Evolutionary conservation across 2,329 filamentous ascomycete genomes (phyloP).

Genomic region (Fusarium virguliforme): DNA sequence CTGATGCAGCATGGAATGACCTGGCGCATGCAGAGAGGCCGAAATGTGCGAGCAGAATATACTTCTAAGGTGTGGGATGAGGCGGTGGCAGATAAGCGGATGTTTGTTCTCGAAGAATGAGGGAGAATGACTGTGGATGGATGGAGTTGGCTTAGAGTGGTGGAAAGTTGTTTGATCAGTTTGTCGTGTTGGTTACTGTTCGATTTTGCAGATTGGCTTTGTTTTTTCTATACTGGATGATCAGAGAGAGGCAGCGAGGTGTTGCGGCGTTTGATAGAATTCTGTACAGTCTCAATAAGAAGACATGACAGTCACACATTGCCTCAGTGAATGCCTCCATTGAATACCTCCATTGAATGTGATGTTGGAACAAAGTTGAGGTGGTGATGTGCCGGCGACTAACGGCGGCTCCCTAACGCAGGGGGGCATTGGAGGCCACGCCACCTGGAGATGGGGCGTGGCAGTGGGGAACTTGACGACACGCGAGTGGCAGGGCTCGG

Average conservation of each 20-base stretch:
- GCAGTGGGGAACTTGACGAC: constrained; percentile 28
- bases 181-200: constrained; percentile 14
- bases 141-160: not conserved
- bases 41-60: constrained; percentile 42
- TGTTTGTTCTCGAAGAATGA: constrained; percentile 42
- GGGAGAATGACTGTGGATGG: not conserved
- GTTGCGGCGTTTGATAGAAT: not conserved
- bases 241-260: constrained; percentile 5
- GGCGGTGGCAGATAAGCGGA: constrained; percentile 41
- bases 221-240: constrained; percentile 14
- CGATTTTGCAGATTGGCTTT: constrained; percentile 29
- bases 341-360: not conserved
- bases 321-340: not conserved
- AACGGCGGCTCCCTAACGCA: not conserved
- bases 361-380: constrained; percentile 40
- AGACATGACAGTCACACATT: not conserved
- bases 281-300: constrained; percentile 21
- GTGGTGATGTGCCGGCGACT: constrained; percentile 8
- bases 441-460: constrained; percentile 21
- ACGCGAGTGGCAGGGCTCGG: not conserved
- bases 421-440: constrained; percentile 18
- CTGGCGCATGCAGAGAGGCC: constrained; percentile 26
- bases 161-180: constrained; percentile 17
- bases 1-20: constrained; percentile 62
- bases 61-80: constrained; percentile 55